These are phyloP conservation scores for Chaetomium globosum DNA, from an alignment of 2,329 filamentous ascomycete species.

Conservation along the genomic window DNA sequence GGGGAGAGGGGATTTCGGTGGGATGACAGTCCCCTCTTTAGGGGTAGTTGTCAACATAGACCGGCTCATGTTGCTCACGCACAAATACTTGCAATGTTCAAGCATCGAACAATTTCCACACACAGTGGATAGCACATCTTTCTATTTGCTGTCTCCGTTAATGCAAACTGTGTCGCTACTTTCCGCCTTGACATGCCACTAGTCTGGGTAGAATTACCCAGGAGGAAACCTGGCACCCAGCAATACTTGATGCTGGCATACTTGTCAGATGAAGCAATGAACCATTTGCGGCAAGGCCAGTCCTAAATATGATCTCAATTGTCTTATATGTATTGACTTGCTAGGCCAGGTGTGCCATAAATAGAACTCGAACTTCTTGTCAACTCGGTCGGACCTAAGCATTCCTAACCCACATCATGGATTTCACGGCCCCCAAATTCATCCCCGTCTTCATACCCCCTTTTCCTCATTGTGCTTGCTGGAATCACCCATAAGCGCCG, in stretches of 20 bases:
- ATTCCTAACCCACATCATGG: neutral
- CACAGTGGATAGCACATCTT: neutral
- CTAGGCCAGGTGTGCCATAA: neutral
- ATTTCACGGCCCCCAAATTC: neutral
- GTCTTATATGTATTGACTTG: neutral
- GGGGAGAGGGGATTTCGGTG: neutral
- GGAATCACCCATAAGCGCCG: conserved; percentile 20
- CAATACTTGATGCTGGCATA: neutral
- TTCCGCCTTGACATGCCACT: neutral
- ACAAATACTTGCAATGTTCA: neutral
- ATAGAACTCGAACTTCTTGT: neutral
- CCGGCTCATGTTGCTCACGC: neutral
- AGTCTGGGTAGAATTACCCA: neutral
- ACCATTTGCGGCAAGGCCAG: neutral
- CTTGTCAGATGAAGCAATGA: neutral
- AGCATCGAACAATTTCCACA: neutral
- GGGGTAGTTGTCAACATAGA: neutral
- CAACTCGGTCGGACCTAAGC: neutral
- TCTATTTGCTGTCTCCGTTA: neutral
- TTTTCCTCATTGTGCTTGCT: neutral
- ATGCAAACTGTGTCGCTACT: neutral
- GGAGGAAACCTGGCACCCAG: neutral
- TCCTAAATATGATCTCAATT: neutral
- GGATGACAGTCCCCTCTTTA: neutral
- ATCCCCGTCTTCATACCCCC: conserved; percentile 3